Evolutionary conservation across 176 grass and related monocot genomes (phyloP).

Genomic region (Dendrocalamus sinicus): DNA sequence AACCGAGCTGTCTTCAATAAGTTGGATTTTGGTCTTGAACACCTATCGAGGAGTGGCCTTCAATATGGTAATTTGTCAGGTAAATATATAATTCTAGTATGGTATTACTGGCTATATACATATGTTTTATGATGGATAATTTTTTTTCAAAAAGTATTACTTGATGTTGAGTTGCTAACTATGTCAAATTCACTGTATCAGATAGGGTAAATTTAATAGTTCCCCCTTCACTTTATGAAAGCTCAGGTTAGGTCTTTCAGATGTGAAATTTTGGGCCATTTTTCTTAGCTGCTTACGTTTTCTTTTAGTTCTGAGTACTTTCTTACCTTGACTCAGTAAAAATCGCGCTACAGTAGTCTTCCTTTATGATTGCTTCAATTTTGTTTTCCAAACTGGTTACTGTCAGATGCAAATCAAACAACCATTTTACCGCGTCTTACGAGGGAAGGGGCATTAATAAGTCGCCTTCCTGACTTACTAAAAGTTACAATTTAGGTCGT

Average conservation of each 20-base stretch:
- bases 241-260: neutral
- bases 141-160: too few species aligned
- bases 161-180: neutral
- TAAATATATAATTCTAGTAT: too few species aligned
- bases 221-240: neutral
- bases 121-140: too few species aligned
- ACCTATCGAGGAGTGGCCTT: too few species aligned
- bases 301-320: too few species aligned
- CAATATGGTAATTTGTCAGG: too few species aligned
- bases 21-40: too few species aligned
- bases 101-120: too few species aligned
- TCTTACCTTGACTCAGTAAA: too few species aligned
- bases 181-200: neutral
- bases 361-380: neutral
- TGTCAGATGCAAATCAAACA: neutral
- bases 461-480: neutral
- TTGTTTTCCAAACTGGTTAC: neutral
- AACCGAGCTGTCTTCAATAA: too few species aligned
- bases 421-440: neutral
- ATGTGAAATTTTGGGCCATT: neutral
- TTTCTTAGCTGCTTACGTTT: neutral
- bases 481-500: neutral
- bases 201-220: neutral
- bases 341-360: too few species aligned
- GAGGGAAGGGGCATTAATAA: neutral